Percentiles rank a stretch among this genome's conserved stretches.
Conservation (phyloP, 2,329 filamentous ascomycete genomes). For the Sclerotinia borealis region DNA sequence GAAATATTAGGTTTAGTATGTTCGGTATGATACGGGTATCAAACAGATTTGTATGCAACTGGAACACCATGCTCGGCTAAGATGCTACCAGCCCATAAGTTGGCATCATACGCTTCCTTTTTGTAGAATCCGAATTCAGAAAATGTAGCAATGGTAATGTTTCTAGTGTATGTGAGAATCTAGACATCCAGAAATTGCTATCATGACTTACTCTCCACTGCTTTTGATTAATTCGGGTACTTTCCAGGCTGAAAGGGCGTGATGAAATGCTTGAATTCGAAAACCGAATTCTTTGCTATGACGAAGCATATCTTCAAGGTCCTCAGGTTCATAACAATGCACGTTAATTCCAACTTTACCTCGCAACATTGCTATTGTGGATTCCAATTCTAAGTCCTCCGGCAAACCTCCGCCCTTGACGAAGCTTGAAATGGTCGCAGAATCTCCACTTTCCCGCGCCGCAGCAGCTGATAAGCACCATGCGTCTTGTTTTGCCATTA, state of each 20-base stretch:
- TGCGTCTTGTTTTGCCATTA: conserved; percentile 35
- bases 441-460: conserved; percentile 20
- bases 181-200: not conserved
- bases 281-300: conserved; percentile 40
- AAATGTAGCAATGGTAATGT: conserved; percentile 40
- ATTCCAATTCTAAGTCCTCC: conserved; percentile 37
- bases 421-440: conserved; percentile 20
- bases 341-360: conserved; percentile 39
- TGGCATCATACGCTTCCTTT: conserved; percentile 38
- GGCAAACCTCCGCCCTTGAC: conserved; percentile 26
- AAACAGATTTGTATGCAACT: conserved; percentile 39
- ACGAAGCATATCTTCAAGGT: conserved; percentile 39
- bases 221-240: conserved; percentile 37
- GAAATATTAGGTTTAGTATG: not conserved
- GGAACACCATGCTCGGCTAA: conserved; percentile 37
- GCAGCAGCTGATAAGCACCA: conserved; percentile 29
- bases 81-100: conserved; percentile 37
- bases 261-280: conserved; percentile 38
- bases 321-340: conserved; percentile 41
- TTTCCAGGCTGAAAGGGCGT: conserved; percentile 37
- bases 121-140: conserved; percentile 39
- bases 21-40: not conserved
- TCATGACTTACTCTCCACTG: conserved; percentile 34
- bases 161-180: conserved; percentile 23
- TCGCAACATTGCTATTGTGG: conserved; percentile 37